Percentiles rank a stretch among this genome's conserved stretches.
These are phyloP conservation scores for Spatholobus suberectus DNA, from an alignment of 306 rosid species.

Conservation along the genomic window DNA sequence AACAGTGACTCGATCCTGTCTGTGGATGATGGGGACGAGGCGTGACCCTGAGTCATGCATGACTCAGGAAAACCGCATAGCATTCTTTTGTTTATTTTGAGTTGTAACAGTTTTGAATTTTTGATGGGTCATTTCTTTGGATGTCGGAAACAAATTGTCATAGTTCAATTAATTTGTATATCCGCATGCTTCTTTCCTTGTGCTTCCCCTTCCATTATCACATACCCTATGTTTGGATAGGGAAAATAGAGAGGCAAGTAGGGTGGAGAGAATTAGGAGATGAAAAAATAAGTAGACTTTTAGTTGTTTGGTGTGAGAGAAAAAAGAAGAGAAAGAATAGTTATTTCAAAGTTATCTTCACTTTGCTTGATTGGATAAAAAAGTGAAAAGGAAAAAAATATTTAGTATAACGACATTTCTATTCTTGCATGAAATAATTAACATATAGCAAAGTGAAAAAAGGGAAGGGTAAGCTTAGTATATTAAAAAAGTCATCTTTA, in stretches of 20 bases:
- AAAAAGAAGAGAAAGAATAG: neutral
- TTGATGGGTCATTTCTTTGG: conserved; percentile 45
- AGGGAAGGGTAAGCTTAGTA: neutral
- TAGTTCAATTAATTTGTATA: conserved; percentile 43
- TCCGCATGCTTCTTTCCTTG: neutral
- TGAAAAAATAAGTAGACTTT: neutral
- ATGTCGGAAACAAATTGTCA: conserved; percentile 21
- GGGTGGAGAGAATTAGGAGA: neutral
- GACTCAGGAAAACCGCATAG: conserved; percentile 33
- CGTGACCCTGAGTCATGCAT: conserved; percentile 30
- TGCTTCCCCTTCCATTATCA: neutral
- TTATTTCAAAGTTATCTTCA: neutral
- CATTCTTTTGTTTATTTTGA: conserved; percentile 38
- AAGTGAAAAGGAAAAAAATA: neutral
- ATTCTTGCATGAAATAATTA: neutral
- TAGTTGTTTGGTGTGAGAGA: neutral
- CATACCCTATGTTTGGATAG: neutral
- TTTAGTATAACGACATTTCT: neutral
- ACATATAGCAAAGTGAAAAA: neutral
- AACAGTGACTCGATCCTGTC: conserved; percentile 34
- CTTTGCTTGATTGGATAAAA: neutral
- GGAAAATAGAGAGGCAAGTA: neutral
- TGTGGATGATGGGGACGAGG: conserved; percentile 47
- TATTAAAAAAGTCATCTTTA: neutral
- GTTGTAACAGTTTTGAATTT: conserved; percentile 57